These are phyloP conservation scores for Filobasidium uniguttulatum DNA, from an alignment of 1,284 basidiomycete genomes.

Conservation along the genomic window DNA sequence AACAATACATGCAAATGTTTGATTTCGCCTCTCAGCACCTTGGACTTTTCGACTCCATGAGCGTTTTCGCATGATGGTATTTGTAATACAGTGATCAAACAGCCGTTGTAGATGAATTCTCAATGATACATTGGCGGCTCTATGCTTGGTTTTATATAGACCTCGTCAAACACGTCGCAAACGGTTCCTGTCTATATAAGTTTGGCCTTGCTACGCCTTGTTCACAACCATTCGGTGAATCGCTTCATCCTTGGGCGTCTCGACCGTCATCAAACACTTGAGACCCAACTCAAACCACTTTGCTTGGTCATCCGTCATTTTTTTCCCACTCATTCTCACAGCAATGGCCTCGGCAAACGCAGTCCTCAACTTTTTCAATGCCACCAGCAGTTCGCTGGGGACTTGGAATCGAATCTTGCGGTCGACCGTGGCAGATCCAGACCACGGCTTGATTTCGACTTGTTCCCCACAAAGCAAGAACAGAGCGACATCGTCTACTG, in stretches of 20 bases:
- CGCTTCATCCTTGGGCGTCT: not conserved
- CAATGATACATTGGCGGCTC: too few relatives aligned
- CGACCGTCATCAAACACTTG: constrained; percentile 30
- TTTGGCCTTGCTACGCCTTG: too few relatives aligned
- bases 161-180: too few relatives aligned
- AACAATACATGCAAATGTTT: too few relatives aligned
- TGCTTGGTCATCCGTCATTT: constrained; percentile 47
- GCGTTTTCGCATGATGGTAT: too few relatives aligned
- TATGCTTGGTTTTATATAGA: too few relatives aligned
- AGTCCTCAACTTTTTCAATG: constrained; percentile 63
- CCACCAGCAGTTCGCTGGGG: constrained; percentile 57
- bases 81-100: too few relatives aligned
- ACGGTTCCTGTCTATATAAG: too few relatives aligned
- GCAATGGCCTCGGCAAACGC: constrained; percentile 53
- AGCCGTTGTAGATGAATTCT: too few relatives aligned
- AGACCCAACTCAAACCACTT: constrained; percentile 59
- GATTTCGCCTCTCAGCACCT: too few relatives aligned
- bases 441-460: constrained; percentile 67
- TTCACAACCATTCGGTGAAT: not conserved
- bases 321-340: constrained; percentile 45
- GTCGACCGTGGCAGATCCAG: constrained; percentile 64
- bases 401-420: constrained; percentile 67
- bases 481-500: constrained; percentile 71
- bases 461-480: constrained; percentile 75
- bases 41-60: too few relatives aligned